Percentiles rank a stretch among this genome's conserved stretches.
Evolutionary conservation across 2,329 filamentous ascomycete species (phyloP).

Genomic region (Cladosporium sphaerospermum): DNA sequence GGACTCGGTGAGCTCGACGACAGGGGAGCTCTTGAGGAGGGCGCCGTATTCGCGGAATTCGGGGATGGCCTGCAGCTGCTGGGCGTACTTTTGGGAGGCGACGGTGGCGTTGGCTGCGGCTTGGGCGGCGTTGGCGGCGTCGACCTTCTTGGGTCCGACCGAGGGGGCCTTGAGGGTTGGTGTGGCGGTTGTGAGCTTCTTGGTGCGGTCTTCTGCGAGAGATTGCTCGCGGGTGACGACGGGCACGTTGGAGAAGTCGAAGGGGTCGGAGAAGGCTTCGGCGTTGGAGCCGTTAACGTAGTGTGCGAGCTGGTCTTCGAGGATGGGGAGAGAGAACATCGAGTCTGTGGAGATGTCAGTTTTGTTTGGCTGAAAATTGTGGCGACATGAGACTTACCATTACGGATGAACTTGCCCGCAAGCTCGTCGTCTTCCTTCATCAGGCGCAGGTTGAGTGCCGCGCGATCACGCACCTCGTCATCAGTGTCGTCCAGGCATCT

Average conservation of each 20-base stretch:
- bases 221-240: constrained; percentile 94
- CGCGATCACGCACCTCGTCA: constrained; percentile 94
- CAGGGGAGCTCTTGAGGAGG: constrained; percentile 82
- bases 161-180: constrained; percentile 92
- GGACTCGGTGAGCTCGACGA: constrained; percentile 87
- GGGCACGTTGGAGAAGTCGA: constrained; percentile 86
- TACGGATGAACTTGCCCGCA: constrained; percentile 84
- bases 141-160: constrained; percentile 67
- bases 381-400: constrained; percentile 53
- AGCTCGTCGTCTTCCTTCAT: constrained; percentile 81
- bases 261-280: constrained; percentile 73
- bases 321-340: constrained; percentile 89
- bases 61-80: constrained; percentile 80
- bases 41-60: constrained; percentile 85
- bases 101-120: constrained; percentile 66
- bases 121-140: constrained; percentile 63
- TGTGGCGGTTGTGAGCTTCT: constrained; percentile 90
- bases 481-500: constrained; percentile 94
- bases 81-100: constrained; percentile 78
- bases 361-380: neutral
- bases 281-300: constrained; percentile 93
- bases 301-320: constrained; percentile 95
- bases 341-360: constrained; percentile 55
- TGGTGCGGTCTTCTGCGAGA: constrained; percentile 89
- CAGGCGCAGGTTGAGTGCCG: constrained; percentile 81